A percentile compares a stretch with the other conserved stretches of the same genome.
Conservation (phyloP, 2,329 filamentous ascomycete species). For the Phoma herbarum region DNA sequence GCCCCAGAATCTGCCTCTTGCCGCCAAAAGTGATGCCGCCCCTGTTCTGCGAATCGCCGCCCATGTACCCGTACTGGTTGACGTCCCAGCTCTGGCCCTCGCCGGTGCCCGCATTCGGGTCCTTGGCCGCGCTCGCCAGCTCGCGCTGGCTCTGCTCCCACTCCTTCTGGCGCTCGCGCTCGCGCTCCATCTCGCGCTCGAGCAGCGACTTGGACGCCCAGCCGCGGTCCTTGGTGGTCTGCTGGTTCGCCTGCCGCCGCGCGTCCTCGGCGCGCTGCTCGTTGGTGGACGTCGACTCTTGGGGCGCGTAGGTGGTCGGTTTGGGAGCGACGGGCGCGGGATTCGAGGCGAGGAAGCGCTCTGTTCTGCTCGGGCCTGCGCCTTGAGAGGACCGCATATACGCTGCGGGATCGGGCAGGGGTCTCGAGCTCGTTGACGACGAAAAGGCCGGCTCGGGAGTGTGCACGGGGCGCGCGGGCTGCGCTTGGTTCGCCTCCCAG, state of each 20-base stretch:
- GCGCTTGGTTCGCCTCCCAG: constrained; percentile 57
- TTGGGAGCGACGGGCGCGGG: constrained; percentile 59
- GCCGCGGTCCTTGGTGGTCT: constrained; percentile 68
- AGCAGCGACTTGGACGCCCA: constrained; percentile 75
- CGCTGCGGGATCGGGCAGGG: constrained; percentile 44
- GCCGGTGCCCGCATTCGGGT: constrained; percentile 68
- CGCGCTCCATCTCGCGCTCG: constrained; percentile 82
- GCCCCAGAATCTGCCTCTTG: constrained; percentile 80
- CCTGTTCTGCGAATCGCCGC: constrained; percentile 77
- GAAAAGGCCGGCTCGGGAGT: constrained; percentile 31
- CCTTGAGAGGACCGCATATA: constrained; percentile 34
- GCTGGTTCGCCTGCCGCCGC: constrained; percentile 66
- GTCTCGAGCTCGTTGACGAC: constrained; percentile 32
- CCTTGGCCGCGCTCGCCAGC: constrained; percentile 64
- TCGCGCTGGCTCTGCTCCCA: constrained; percentile 80
- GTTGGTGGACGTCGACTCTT: constrained; percentile 65
- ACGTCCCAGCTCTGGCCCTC: constrained; percentile 80
- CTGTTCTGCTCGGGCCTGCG: constrained; percentile 58
- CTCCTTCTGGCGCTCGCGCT: constrained; percentile 77
- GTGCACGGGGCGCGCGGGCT: constrained; percentile 42
- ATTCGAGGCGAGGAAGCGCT: constrained; percentile 66
- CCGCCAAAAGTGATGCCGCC: constrained; percentile 70
- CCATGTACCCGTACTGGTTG: constrained; percentile 78
- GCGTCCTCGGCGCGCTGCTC: constrained; percentile 71
- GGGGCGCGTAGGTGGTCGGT: constrained; percentile 52